A percentile compares a stretch with the other conserved stretches of the same genome.
These are phyloP conservation scores for Mycena indigotica DNA, from an alignment of 768 basidiomycete genomes.

Conservation along the genomic window DNA sequence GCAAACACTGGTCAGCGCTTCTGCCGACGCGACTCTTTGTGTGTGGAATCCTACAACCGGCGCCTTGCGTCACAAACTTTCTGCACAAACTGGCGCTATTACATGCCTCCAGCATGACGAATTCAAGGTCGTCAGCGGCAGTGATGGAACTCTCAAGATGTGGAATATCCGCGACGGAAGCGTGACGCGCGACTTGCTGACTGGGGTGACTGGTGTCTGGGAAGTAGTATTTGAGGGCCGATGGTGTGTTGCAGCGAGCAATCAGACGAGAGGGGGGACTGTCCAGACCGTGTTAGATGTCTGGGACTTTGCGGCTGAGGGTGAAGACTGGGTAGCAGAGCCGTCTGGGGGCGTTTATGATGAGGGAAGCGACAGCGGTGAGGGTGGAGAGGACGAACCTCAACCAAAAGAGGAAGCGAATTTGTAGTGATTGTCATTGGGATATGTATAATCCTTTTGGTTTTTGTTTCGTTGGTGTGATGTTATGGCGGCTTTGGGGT, in stretches of 20 bases:
- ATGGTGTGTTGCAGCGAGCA: conserved; percentile 94
- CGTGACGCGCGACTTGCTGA: conserved; percentile 84
- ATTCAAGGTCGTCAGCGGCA: conserved; percentile 93
- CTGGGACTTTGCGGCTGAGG: conserved; percentile 83
- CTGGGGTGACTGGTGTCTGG: conserved; percentile 94
- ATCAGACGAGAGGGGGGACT: conserved; percentile 50
- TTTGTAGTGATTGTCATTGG: too few species aligned
- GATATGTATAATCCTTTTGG: too few species aligned
- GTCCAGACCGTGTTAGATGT: conserved; percentile 80
- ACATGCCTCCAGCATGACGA: conserved; percentile 99
- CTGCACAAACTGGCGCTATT: conserved; percentile 93
- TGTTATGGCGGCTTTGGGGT: too few species aligned
- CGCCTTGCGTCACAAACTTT: conserved; percentile 76
- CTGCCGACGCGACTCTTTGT: conserved; percentile 92
- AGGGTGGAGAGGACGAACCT: too few species aligned
- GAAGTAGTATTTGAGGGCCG: conserved; percentile 94
- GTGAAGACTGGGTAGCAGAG: conserved; percentile 82
- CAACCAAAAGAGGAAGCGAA: too few species aligned
- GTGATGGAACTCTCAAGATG: conserved; percentile 96
- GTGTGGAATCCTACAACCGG: conserved; percentile 92
- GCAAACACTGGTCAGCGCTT: conserved; percentile 90
- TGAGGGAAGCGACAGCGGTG: conserved; percentile 48
- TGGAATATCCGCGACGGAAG: conserved; percentile 92
- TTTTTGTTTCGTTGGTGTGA: too few species aligned
- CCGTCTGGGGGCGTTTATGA: conserved; percentile 76